These are phyloP conservation scores for Colletotrichum limetticola DNA, from an alignment of 2,329 filamentous ascomycete genomes.

Conservation along the genomic window DNA sequence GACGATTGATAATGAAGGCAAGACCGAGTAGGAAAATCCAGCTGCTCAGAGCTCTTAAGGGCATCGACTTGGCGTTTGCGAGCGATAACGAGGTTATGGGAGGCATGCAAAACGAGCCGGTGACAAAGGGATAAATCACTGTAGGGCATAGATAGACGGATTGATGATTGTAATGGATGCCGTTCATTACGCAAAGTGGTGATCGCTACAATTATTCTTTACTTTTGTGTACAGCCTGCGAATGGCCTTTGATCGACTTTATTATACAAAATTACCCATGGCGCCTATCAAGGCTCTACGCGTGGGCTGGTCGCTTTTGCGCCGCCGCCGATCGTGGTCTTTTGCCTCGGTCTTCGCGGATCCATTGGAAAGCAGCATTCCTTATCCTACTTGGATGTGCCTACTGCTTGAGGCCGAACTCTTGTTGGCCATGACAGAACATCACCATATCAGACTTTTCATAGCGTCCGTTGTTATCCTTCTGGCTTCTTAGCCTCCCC, in stretches of 20 bases:
- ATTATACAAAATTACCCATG: neutral
- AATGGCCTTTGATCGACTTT: neutral
- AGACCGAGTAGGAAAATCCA: conserved; percentile 40
- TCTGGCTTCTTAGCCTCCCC: conserved; percentile 41
- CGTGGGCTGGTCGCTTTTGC: neutral
- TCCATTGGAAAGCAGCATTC: neutral
- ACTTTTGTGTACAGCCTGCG: neutral
- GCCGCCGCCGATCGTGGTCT: neutral
- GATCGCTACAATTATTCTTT: conserved; percentile 5
- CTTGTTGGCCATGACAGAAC: neutral
- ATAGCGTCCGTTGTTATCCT: neutral
- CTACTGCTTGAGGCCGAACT: neutral
- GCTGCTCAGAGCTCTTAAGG: conserved; percentile 3
- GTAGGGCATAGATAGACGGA: conserved; percentile 27
- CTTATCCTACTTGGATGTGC: neutral
- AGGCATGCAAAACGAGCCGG: conserved; percentile 28
- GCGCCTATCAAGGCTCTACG: neutral
- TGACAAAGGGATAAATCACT: conserved; percentile 19
- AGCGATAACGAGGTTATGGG: conserved; percentile 29
- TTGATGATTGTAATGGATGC: conserved; percentile 22
- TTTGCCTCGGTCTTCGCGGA: neutral
- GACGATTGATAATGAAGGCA: conserved; percentile 56
- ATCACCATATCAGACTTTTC: neutral
- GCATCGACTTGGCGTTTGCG: conserved; percentile 34
- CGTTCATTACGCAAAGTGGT: conserved; percentile 9